A percentile compares a stretch with the other conserved stretches of the same genome.
These are phyloP conservation scores for Fusarium drepaniforme DNA, from an alignment of 2,329 filamentous ascomycete species.

Conservation along the genomic window DNA sequence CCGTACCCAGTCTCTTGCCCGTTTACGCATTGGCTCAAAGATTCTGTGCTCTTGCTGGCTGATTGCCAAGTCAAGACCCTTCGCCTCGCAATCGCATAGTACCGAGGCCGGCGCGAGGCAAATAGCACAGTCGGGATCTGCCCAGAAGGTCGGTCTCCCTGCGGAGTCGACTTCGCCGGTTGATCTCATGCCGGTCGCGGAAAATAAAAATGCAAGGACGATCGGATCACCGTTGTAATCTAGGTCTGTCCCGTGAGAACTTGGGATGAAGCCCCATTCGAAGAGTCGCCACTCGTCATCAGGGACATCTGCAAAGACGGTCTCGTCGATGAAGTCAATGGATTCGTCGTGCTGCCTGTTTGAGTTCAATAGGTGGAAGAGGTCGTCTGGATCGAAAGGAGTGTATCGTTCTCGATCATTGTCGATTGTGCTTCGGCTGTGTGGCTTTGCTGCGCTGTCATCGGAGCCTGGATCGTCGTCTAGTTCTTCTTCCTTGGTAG, in stretches of 20 bases:
- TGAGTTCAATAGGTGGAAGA: not conserved
- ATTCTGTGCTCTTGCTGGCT: not conserved
- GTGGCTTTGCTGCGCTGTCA: not conserved
- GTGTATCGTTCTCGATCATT: not conserved
- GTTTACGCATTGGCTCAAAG: not conserved
- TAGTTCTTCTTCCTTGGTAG: not conserved
- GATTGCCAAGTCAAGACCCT: not conserved
- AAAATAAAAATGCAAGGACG: not conserved
- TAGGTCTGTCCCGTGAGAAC: not conserved
- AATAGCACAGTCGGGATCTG: not conserved
- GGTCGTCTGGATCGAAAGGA: not conserved
- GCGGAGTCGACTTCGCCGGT: not conserved
- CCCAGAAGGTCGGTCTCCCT: too few species aligned
- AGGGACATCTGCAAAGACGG: not conserved
- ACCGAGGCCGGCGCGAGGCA: not conserved
- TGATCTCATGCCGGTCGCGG: not conserved
- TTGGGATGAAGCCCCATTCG: not conserved
- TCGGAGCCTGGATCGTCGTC: not conserved
- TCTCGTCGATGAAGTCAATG: not conserved
- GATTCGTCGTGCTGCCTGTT: not conserved
- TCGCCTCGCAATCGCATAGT: not conserved
- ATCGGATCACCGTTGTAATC: not conserved
- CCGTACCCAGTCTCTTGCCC: not conserved
- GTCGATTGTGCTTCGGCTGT: not conserved
- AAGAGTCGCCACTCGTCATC: not conserved